Evolutionary conservation across 371 early-diverging fungal genomes (phyloP).

Genomic region (Apophysomyces ossiformis): DNA sequence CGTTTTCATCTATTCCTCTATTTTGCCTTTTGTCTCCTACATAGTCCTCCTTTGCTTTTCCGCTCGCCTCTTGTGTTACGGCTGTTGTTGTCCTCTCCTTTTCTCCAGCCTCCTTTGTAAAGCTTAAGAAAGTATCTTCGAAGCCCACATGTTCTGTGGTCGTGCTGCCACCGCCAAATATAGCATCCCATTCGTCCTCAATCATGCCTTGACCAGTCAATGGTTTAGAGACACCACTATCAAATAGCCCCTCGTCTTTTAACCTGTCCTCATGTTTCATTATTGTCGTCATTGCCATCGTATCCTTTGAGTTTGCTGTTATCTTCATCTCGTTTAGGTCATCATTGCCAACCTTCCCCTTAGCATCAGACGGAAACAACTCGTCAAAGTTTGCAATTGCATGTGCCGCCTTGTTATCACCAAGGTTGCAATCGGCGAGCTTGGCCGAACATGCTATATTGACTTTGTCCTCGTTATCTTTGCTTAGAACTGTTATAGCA

Average conservation of each 20-base stretch:
- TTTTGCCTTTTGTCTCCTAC: conserved; percentile 28
- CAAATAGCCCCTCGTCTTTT: neutral
- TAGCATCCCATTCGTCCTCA: conserved; percentile 50
- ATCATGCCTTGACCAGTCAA: conserved; percentile 14
- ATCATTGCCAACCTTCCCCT: neutral
- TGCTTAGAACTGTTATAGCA: neutral
- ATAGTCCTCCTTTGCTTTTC: neutral
- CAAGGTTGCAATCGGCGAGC: conserved; percentile 37
- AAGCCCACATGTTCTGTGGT: conserved; percentile 28
- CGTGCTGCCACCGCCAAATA: conserved; percentile 39
- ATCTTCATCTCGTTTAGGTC: neutral
- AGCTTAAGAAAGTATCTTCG: conserved; percentile 39
- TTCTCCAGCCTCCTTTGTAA: conserved; percentile 12
- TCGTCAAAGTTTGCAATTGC: conserved; percentile 46
- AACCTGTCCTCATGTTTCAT: neutral
- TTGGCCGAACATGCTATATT: conserved; percentile 41
- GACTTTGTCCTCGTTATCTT: conserved; percentile 24
- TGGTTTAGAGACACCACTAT: neutral
- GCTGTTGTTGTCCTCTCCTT: conserved; percentile 1
- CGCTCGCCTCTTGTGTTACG: conserved; percentile 10
- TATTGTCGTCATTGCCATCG: neutral
- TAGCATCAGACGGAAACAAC: conserved; percentile 28
- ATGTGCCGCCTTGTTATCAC: conserved; percentile 2
- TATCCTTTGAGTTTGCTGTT: neutral
- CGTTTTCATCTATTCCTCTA: conserved; percentile 63